These are phyloP conservation scores for Penicillium sp. DNA, from an alignment of 2,329 filamentous ascomycete species.

Conservation along the genomic window DNA sequence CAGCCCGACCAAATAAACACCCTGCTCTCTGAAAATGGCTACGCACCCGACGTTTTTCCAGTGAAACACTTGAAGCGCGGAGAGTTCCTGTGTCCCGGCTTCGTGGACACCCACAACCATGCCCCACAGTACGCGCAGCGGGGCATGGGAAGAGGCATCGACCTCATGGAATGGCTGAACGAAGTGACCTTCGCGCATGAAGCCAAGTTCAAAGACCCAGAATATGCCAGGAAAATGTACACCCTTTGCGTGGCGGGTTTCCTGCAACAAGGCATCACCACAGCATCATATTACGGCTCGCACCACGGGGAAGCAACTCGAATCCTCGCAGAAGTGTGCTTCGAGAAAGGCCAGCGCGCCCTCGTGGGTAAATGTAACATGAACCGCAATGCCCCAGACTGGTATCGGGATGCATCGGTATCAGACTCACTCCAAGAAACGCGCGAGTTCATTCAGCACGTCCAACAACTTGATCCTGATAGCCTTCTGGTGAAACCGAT, in stretches of 20 bases:
- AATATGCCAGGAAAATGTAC: constrained; percentile 58
- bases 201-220: constrained; percentile 58
- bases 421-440: constrained; percentile 55
- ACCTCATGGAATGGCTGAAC: constrained; percentile 62
- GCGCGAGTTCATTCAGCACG: constrained; percentile 52
- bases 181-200: constrained; percentile 67
- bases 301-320: constrained; percentile 32
- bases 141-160: constrained; percentile 44
- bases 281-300: constrained; percentile 40
- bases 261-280: constrained; percentile 54
- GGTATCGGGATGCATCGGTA: constrained; percentile 52
- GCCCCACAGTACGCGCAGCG: constrained; percentile 59
- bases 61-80: constrained; percentile 30
- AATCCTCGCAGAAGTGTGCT: constrained; percentile 37
- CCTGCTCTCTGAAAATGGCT: constrained; percentile 27
- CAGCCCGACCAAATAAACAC: constrained; percentile 22
- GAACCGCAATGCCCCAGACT: constrained; percentile 50
- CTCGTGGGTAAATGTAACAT: constrained; percentile 42
- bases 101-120: constrained; percentile 69
- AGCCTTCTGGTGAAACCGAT: constrained; percentile 51
- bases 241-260: constrained; percentile 57
- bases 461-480: constrained; percentile 50
- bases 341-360: constrained; percentile 36
- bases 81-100: constrained; percentile 37
- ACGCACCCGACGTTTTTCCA: constrained; percentile 28